These are phyloP conservation scores for Xylogone sp. DNA, from an alignment of 2,329 filamentous ascomycete species.

Conservation along the genomic window DNA sequence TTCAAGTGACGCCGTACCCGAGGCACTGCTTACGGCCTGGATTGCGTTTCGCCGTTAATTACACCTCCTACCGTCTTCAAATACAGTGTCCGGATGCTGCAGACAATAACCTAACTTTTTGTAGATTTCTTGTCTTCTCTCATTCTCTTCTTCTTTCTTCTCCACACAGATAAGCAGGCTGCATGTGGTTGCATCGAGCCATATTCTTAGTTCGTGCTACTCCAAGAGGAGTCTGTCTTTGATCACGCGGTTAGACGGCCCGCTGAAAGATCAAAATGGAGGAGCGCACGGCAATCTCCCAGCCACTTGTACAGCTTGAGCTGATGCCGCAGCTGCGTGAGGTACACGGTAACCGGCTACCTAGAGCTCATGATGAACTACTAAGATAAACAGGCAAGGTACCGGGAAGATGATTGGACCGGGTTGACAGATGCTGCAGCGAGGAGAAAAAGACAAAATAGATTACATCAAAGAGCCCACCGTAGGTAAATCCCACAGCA, in stretches of 20 bases:
- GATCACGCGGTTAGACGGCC: too few species aligned
- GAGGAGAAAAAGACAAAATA: constrained; percentile 31
- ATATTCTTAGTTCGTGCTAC: too few species aligned
- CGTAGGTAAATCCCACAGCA: constrained; percentile 20
- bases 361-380: background rate
- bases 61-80: too few species aligned
- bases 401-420: constrained; percentile 6
- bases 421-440: constrained; percentile 26
- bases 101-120: background rate
- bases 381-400: background rate
- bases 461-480: constrained; percentile 32
- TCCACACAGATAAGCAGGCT: background rate
- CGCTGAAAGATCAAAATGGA: background rate
- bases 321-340: background rate
- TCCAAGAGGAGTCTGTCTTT: too few species aligned
- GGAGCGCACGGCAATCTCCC: background rate
- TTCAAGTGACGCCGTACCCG: too few species aligned
- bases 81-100: background rate
- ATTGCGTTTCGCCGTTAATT: too few species aligned
- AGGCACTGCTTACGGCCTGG: too few species aligned
- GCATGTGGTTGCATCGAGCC: background rate
- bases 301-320: background rate
- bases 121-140: background rate
- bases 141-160: background rate
- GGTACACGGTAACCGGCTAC: background rate